Conservation (phyloP, 805 yeast species). For the Cyberlindnera xylosilytica region DNA sequence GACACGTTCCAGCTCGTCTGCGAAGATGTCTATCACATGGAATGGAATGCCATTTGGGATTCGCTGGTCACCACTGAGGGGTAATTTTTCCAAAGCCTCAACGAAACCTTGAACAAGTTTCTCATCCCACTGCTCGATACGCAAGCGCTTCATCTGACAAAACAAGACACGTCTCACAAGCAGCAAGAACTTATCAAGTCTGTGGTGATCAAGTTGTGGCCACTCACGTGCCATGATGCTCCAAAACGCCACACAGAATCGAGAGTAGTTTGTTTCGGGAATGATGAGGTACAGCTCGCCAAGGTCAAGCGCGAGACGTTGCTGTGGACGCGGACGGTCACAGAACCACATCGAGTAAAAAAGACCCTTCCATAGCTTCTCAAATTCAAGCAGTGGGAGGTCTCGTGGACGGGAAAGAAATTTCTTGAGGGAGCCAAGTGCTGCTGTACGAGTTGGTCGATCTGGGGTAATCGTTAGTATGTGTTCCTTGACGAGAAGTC, state of each 20-base stretch:
- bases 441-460: conserved; percentile 69
- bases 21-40: conserved; percentile 78
- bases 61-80: conserved; percentile 56
- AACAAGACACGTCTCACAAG: conserved; percentile 74
- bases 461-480: conserved; percentile 31
- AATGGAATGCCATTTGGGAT: conserved; percentile 75
- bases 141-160: conserved; percentile 58
- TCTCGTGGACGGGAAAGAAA: conserved; percentile 42
- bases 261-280: conserved; percentile 39
- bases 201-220: conserved; percentile 75
- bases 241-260: conserved; percentile 79
- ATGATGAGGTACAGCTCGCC: conserved; percentile 52
- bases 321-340: conserved; percentile 92
- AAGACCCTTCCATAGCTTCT: conserved; percentile 94
- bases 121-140: conserved; percentile 51
- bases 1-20: conserved; percentile 79
- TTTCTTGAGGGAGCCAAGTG: conserved; percentile 60
- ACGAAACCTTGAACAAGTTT: conserved; percentile 44
- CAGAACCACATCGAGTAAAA: conserved; percentile 96
- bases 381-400: conserved; percentile 44
- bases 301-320: conserved; percentile 69
- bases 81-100: conserved; percentile 38
- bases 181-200: conserved; percentile 84
- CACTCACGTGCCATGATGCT: conserved; percentile 73
- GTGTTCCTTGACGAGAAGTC: too few species aligned